Evolutionary conservation across 129 eudicot species (phyloP).

Genomic region (Pseudognaphalium luteoalbum): DNA sequence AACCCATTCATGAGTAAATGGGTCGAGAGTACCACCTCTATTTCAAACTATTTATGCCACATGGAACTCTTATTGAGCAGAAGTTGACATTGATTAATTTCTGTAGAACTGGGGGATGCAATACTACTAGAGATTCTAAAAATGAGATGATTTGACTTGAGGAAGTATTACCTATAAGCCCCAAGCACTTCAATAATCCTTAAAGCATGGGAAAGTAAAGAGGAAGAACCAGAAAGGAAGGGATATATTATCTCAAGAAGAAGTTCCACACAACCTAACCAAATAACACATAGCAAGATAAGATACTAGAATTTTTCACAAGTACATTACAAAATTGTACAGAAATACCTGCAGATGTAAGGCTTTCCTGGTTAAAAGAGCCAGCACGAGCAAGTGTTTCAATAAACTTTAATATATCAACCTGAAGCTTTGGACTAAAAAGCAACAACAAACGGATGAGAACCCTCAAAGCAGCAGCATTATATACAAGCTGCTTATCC

Average conservation of each 20-base stretch:
- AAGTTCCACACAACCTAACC: conserved; percentile 92
- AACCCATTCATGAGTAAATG: not conserved
- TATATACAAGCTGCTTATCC: conserved; percentile 65
- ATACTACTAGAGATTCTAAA: not conserved
- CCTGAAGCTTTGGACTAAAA: conserved; percentile 83
- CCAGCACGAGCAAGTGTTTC: conserved; percentile 82
- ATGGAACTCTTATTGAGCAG: conserved; percentile 8
- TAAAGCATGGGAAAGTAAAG: conserved; percentile 64
- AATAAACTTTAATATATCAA: conserved; percentile 68
- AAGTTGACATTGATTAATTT: not conserved
- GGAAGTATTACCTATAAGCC: conserved; percentile 66
- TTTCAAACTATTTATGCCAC: conserved; percentile 2
- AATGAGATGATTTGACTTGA: conserved; percentile 5
- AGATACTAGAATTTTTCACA: conserved; percentile 13
- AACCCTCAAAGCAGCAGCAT: conserved; percentile 86
- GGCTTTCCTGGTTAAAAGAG: conserved; percentile 91
- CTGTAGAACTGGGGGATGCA: not conserved
- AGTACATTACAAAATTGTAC: conserved; percentile 14
- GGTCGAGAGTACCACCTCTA: not conserved
- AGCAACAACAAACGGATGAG: conserved; percentile 75
- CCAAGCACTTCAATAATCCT: conserved; percentile 96
- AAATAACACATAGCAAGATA: conserved; percentile 13
- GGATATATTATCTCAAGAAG: conserved; percentile 85
- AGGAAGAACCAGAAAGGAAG: conserved; percentile 75
- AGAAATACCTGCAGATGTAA: conserved; percentile 86